Evolutionary conservation across 2,329 filamentous ascomycete genomes (phyloP).

Genomic region (Fusarium gaditjirri): DNA sequence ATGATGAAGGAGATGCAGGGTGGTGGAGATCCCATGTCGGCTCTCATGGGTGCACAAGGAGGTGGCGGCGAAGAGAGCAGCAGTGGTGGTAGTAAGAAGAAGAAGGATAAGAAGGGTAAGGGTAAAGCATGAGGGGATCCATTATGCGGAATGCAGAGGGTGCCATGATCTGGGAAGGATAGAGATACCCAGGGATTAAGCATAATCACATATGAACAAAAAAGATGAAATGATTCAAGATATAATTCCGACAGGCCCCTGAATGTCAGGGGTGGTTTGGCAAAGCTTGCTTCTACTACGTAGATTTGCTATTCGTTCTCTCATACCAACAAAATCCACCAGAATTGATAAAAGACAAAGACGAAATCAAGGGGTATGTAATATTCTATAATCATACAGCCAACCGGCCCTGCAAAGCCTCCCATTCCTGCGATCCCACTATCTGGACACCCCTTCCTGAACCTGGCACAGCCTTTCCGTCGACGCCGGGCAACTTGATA

Average conservation of each 20-base stretch:
- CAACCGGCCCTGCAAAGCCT: constrained; percentile 59
- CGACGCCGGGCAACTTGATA: constrained; percentile 59
- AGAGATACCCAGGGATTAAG: constrained; percentile 34
- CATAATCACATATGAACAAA: constrained; percentile 26
- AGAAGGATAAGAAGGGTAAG: constrained; percentile 64
- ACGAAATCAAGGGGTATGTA: constrained; percentile 41
- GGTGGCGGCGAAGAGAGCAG: constrained; percentile 46
- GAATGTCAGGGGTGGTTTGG: constrained; percentile 3
- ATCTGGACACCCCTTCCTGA: constrained; percentile 59
- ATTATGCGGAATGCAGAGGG: neutral
- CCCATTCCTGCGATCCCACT: constrained; percentile 66
- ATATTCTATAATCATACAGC: constrained; percentile 45
- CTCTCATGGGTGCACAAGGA: constrained; percentile 53
- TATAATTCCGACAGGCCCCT: constrained; percentile 17
- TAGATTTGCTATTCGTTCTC: constrained; percentile 24
- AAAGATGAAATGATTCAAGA: constrained; percentile 32
- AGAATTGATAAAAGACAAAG: constrained; percentile 19
- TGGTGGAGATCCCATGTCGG: constrained; percentile 58
- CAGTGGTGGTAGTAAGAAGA: constrained; percentile 50
- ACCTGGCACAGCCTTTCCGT: constrained; percentile 57
- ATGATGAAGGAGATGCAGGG: constrained; percentile 93
- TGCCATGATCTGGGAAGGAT: constrained; percentile 27
- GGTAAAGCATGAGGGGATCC: constrained; percentile 41
- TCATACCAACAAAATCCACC: constrained; percentile 30
- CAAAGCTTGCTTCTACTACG: constrained; percentile 28